Conservation (phyloP, 805 yeast species). For the Jamesozyma lodderae region DNA sequence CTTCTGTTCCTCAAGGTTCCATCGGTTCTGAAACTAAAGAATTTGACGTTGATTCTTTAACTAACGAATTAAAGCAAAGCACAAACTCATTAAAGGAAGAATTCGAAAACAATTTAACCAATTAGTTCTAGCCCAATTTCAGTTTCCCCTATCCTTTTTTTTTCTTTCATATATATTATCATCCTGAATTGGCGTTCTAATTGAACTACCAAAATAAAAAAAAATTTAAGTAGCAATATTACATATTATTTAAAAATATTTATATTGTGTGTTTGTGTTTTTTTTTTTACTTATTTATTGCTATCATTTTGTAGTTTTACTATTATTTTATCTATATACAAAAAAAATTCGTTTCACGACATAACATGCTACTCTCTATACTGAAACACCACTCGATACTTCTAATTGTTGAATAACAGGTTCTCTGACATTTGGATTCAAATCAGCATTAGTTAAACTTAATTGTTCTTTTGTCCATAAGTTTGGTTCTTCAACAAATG, state of each 20-base stretch:
- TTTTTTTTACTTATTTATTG: no score
- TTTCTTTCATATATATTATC: no score
- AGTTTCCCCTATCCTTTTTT: not conserved
- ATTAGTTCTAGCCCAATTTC: constrained; percentile 5
- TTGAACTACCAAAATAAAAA: no score
- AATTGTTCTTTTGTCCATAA: constrained; percentile 86
- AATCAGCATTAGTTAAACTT: constrained; percentile 47
- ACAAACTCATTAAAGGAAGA: constrained; percentile 29
- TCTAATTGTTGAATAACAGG: constrained; percentile 57
- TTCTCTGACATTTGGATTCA: constrained; percentile 57
- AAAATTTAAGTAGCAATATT: no score
- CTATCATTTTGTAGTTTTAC: no score
- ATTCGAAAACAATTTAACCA: constrained; percentile 14
- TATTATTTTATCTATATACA: no score
- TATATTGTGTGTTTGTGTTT: no score
- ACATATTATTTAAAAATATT: no score
- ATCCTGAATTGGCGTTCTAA: no score
- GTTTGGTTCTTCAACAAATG: constrained; percentile 43
- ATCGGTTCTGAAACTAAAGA: constrained; percentile 11
- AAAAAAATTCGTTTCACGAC: no score
- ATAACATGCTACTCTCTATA: not conserved
- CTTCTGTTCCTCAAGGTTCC: constrained; percentile 23
- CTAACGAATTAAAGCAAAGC: constrained; percentile 15
- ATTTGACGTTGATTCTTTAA: constrained; percentile 17
- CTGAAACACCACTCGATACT: constrained; percentile 55